Evolutionary conservation across 1,284 basidiomycete genomes (phyloP).

Genomic region (Ustilago esculenta): DNA sequence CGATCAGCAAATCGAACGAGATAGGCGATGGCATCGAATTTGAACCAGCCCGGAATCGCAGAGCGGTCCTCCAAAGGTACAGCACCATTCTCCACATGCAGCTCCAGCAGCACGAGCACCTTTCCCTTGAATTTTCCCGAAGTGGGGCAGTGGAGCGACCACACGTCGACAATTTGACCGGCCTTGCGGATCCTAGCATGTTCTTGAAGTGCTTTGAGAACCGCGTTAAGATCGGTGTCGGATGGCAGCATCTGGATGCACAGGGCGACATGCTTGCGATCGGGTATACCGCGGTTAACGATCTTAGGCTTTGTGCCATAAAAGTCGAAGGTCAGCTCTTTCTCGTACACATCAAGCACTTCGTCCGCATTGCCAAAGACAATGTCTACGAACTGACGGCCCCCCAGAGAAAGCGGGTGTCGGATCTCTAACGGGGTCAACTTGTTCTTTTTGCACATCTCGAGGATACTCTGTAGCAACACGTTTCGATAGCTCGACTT

Average conservation of each 20-base stretch:
- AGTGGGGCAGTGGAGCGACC: constrained; percentile 11
- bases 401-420: neutral
- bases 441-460: constrained; percentile 24
- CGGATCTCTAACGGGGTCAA: constrained; percentile 32
- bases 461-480: constrained; percentile 29
- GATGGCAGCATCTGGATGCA: constrained; percentile 36
- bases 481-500: constrained; percentile 26
- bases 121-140: constrained; percentile 18
- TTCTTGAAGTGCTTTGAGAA: neutral
- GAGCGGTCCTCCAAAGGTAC: constrained; percentile 13
- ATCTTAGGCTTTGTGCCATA: constrained; percentile 29
- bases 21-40: constrained; percentile 17
- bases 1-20: constrained; percentile 28
- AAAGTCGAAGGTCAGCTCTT: constrained; percentile 26
- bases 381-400: constrained; percentile 21
- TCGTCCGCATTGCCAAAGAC: constrained; percentile 22
- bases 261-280: constrained; percentile 14
- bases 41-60: constrained; percentile 29
- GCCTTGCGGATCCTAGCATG: constrained; percentile 7
- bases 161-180: constrained; percentile 24
- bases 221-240: neutral
- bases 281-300: constrained; percentile 11
- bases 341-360: constrained; percentile 23
- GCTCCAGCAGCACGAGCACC: constrained; percentile 30
- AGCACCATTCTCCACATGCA: constrained; percentile 2